phyloP scores from a whole-genome alignment of 331 rosid genomes.

The Cydonia oblonga region DNA sequence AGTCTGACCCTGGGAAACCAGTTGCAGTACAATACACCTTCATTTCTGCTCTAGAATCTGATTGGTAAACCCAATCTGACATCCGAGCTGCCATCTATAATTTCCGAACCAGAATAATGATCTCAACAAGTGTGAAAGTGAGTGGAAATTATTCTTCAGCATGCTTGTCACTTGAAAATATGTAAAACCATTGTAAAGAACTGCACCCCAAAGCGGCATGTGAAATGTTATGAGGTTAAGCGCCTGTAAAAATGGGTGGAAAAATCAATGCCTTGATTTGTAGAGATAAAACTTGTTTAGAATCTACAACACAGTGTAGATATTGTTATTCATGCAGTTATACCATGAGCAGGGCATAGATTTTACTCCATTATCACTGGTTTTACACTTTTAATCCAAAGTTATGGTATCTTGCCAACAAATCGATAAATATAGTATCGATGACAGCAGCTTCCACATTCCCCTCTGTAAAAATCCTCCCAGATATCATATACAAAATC shows the following conservation, averaged over 20 bases:
- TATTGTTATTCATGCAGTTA: not conserved
- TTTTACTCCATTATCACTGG: not conserved
- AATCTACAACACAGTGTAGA: not conserved
- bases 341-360: not conserved
- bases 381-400: conserved; percentile 1
- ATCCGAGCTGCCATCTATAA: conserved; percentile 95
- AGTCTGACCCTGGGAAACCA: conserved; percentile 2
- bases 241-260: conserved; percentile 47
- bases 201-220: conserved; percentile 96
- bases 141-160: not conserved
- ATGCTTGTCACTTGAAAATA: conserved; percentile 39
- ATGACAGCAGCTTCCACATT: conserved; percentile 1
- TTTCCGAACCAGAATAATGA: conserved; percentile 18
- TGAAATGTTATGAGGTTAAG: conserved; percentile 86
- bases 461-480: not conserved
- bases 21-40: conserved; percentile 41
- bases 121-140: conserved; percentile 12
- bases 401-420: not conserved
- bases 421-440: not conserved
- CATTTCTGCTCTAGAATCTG: conserved; percentile 72
- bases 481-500: not conserved
- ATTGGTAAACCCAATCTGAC: conserved; percentile 55
- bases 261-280: conserved; percentile 2
- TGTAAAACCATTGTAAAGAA: conserved; percentile 84
- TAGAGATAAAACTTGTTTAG: not conserved